Evolutionary conservation across 2,329 filamentous ascomycete species (phyloP).

Genomic region (Fusarium chuoi): DNA sequence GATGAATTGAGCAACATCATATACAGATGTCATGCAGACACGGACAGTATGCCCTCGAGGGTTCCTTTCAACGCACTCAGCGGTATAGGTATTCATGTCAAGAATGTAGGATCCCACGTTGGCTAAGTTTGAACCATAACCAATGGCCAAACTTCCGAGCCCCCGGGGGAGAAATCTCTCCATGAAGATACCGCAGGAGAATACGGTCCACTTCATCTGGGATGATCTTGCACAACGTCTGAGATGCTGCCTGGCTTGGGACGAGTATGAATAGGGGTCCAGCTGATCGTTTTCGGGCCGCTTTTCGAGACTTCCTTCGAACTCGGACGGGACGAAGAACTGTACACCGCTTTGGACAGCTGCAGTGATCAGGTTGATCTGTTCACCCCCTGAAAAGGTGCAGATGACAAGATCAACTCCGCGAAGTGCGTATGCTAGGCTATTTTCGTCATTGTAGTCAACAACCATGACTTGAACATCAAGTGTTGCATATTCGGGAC

Average conservation of each 20-base stretch:
- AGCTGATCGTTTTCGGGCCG: slow-evolving; percentile 67
- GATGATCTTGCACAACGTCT: slow-evolving; percentile 61
- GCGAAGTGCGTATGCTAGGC: slow-evolving; percentile 72
- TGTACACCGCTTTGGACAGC: slow-evolving; percentile 72
- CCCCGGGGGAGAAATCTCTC: slow-evolving; percentile 78
- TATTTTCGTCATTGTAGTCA: slow-evolving; percentile 69
- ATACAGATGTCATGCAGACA: slow-evolving; percentile 74
- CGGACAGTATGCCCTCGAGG: slow-evolving; percentile 60
- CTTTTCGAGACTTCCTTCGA: slow-evolving; percentile 71
- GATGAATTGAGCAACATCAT: slow-evolving; percentile 77
- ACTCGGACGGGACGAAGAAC: slow-evolving; percentile 79
- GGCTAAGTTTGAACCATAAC: slow-evolving; percentile 62
- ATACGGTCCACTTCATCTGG: slow-evolving; percentile 73
- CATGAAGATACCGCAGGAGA: slow-evolving; percentile 80
- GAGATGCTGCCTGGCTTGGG: slow-evolving; percentile 66
- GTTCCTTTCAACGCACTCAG: slow-evolving; percentile 69
- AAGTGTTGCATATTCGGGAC: slow-evolving; percentile 63
- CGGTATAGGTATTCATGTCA: slow-evolving; percentile 66
- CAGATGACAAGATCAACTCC: slow-evolving; percentile 81
- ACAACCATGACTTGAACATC: slow-evolving; percentile 75
- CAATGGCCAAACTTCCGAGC: slow-evolving; percentile 68
- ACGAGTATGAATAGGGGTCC: slow-evolving; percentile 63
- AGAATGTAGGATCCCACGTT: slow-evolving; percentile 73
- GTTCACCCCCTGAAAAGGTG: slow-evolving; percentile 72
- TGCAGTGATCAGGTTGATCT: slow-evolving; percentile 78